Percentiles rank a stretch among this genome's conserved stretches.
These are phyloP conservation scores for Gynandropsis gynandra DNA, from an alignment of 345 rosid species.

Conservation along the genomic window DNA sequence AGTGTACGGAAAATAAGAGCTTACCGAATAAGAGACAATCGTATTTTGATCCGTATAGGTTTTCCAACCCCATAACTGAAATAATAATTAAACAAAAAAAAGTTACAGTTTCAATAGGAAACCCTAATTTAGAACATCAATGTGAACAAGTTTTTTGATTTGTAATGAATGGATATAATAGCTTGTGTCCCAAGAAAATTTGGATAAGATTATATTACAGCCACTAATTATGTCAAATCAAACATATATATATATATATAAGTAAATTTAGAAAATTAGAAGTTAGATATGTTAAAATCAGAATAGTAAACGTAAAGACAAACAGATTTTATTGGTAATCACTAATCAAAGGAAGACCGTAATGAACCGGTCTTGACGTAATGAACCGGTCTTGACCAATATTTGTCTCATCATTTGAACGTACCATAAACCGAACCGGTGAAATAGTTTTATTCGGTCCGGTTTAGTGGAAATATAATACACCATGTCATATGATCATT, in stretches of 20 bases:
- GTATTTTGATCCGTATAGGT: constrained; percentile 41
- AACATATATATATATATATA: background rate
- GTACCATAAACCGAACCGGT: constrained; percentile 1
- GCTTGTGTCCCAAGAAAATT: constrained; percentile 19
- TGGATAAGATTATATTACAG: constrained; percentile 18
- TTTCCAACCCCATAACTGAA: constrained; percentile 48
- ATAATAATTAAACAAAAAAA: constrained; percentile 11
- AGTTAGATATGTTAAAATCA: too few relatives aligned
- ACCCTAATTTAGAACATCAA: constrained; percentile 12
- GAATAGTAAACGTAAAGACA: too few relatives aligned
- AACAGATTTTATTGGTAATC: background rate
- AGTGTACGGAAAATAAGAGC: constrained; percentile 9
- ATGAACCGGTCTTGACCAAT: constrained; percentile 10
- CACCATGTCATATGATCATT: too few relatives aligned
- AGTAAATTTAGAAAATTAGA: too few relatives aligned
- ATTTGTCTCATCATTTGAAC: constrained; percentile 9
- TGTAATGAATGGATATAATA: constrained; percentile 25
- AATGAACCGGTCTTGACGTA: constrained; percentile 11
- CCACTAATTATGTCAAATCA: constrained; percentile 19
- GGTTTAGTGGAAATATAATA: background rate
- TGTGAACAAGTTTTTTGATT: constrained; percentile 20
- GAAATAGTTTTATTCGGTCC: background rate
- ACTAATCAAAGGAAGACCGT: constrained; percentile 4
- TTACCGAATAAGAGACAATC: constrained; percentile 86
- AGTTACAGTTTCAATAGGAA: background rate